Base-by-base conservation (phyloP, 2,329 filamentous ascomycete genomes). In the Pleurostoma richardsiae region DNA sequence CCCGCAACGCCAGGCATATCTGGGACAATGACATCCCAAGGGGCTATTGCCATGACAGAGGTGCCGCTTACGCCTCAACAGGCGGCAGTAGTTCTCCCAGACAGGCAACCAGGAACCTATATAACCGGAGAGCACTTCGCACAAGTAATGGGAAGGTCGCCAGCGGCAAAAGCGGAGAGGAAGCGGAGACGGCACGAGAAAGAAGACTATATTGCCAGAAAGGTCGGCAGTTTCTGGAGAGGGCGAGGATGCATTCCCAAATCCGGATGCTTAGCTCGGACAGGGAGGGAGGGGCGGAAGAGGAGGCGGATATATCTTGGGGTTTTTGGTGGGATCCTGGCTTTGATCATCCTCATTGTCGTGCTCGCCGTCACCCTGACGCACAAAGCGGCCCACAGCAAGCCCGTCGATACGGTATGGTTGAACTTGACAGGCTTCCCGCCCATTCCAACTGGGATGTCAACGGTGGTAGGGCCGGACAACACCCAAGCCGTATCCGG, bases 391-490 rank as follows among this genome's bases (percentile, higher is more conserved):
- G 44, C 44, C 40, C 47, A 64, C 56, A n/a, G 56, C 58, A 28
- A 54, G 52, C 10, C 55, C n/a, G 54, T 56, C 43, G 44, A 6
- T 66, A 67, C 71, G 1, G 71, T 73, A 44, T 96, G 89, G 86
- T 74, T 96, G 47, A 96, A 95, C 60, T 64, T 95, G 51, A 95
- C 91, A 1, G 83, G 84, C 43, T 96, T 88, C 55, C 91, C 91
- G 19, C 86, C 90, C 0, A 88, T 96, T 58, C 89, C 88, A 2
- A 92, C 88, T 0, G 92, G 91, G 0, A 77, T 92, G 19, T 76
- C 88, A 50, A 95, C 89, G 0, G 77, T 96, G 11, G 80, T 87
- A 11, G 86, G 85, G 4, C 82, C 90, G 0, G 79, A 88, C 54
- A 82, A 86, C 43, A 77, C 78, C 0, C 68, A 76, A 2, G 69